Conservation (phyloP, 1,284 basidiomycete genomes). For the Malassezia psittaci region DNA sequence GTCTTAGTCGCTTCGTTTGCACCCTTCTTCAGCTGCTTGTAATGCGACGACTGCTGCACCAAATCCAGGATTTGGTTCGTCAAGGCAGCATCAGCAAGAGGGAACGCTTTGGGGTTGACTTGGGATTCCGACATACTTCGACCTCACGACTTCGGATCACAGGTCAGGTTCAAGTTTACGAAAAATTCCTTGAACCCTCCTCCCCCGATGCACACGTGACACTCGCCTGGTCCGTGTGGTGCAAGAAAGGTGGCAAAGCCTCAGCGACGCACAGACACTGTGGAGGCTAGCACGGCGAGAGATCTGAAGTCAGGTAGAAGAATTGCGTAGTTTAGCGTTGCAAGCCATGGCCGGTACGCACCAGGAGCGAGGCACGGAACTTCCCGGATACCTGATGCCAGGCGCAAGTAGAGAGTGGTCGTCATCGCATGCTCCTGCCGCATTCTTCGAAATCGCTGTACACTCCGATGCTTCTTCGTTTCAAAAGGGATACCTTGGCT, state of each 20-base stretch:
- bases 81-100: slow-evolving; percentile 73
- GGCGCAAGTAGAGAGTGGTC: too few relatives aligned
- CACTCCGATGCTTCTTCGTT: slow-evolving; percentile 38
- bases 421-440: too few relatives aligned
- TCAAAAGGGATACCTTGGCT: slow-evolving; percentile 42
- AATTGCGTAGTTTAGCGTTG: too few relatives aligned
- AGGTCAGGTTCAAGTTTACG: slow-evolving; percentile 5
- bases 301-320: too few relatives aligned
- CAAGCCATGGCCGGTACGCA: background rate
- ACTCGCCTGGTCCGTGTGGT: too few relatives aligned
- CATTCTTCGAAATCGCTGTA: slow-evolving; percentile 40
- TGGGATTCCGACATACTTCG: slow-evolving; percentile 27
- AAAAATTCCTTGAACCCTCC: background rate
- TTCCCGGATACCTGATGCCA: too few relatives aligned
- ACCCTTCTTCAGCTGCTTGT: slow-evolving; percentile 97
- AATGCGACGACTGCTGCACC: slow-evolving; percentile 55
- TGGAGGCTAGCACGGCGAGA: too few relatives aligned
- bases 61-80: slow-evolving; percentile 74
- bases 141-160: slow-evolving; percentile 25
- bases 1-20: slow-evolving; percentile 94
- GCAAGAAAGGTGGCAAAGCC: too few relatives aligned
- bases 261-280: too few relatives aligned
- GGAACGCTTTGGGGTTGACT: slow-evolving; percentile 72
- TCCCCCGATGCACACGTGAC: too few relatives aligned
- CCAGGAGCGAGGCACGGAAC: background rate